A percentile compares a stretch with the other conserved stretches of the same genome.
Evolutionary conservation across 495 filamentous ascomycete genomes (phyloP).

Genomic region (Podospora australis): DNA sequence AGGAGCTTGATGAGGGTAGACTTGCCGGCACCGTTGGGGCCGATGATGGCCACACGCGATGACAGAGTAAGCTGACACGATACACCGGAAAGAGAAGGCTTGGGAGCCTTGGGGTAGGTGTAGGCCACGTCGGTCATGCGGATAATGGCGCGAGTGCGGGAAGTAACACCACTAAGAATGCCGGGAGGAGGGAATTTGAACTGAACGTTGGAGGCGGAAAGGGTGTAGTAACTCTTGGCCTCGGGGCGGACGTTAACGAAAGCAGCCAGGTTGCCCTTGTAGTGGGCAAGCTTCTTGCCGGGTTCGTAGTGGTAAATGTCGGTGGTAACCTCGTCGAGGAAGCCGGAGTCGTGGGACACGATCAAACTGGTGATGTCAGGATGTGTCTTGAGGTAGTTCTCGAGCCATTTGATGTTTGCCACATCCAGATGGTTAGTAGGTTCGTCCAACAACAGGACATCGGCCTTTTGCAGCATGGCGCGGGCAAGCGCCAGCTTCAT

Average conservation of each 20-base stretch:
- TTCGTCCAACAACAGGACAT: constrained; percentile 95
- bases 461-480: constrained; percentile 93
- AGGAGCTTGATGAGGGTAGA: constrained; percentile 96
- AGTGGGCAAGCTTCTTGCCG: constrained; percentile 88
- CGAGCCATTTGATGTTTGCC: constrained; percentile 90
- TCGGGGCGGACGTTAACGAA: constrained; percentile 94
- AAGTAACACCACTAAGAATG: constrained; percentile 92
- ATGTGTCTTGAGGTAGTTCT: constrained; percentile 90
- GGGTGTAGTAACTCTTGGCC: constrained; percentile 96
- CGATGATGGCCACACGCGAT: constrained; percentile 91
- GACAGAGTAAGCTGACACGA: constrained; percentile 80
- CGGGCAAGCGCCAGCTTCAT: constrained; percentile 98
- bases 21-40: constrained; percentile 96
- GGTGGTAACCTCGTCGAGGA: constrained; percentile 94
- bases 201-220: constrained; percentile 80
- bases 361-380: constrained; percentile 97
- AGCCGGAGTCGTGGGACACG: constrained; percentile 95
- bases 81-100: constrained; percentile 84
- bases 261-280: constrained; percentile 87
- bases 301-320: constrained; percentile 99
- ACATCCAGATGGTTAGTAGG: constrained; percentile 98
- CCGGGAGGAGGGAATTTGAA: constrained; percentile 98
- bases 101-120: constrained; percentile 78
- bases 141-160: constrained; percentile 83
- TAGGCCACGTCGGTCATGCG: constrained; percentile 89